Evolutionary conservation across 2,329 filamentous ascomycete species (phyloP), one percentile per base, ranked within the genome.

Genomic region (Trichoderma semiorbis): DNA sequence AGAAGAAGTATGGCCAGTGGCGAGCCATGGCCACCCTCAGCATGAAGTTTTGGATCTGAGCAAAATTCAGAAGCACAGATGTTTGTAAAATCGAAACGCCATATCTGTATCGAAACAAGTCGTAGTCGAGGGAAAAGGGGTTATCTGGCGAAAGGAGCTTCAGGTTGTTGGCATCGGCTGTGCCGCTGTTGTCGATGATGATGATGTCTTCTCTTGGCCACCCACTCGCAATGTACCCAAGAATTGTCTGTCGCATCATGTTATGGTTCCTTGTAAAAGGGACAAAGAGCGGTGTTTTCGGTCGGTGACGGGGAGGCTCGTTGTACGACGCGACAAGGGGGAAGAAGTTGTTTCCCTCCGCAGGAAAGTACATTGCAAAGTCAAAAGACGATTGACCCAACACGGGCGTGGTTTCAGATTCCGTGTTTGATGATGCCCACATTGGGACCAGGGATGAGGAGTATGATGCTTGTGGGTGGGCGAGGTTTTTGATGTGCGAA

Each of bases 141-240:
- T 71, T 71, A 3, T 24, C 30, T 2, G 26, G 18, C 5, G 63
- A 71, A 18, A 71, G 63, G 0, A 68, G 50, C 5, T 71, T 71
- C 16, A 55, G 26, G 14, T 67, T 71, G 16, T 71, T 71, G 32
- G 69, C 69, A 28, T 71, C 69, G 53, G 34, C 26, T n/a, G 62
- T 71, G 21, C 69, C 63, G 16, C 63, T 71, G 28, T 71, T 71
- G 21, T 71, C 69, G 3, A 71, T 7, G 12, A 71, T 71, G 63
- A 71, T 30, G 24, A 71, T 71, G 7, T 71, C 69, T 53, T 71
- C 69, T 36, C 69, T 65, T 21, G 69, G 69, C 62, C 69, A 71
- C 7, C 69, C 69, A 24, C 34, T 53, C 1, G 69, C 47, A 60
- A 68, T 68, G 18, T 71, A 71, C 1, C 69, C 69, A 26, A 68